Base-by-base conservation (phyloP, 139 green algal genomes). In the Tetraselmis chui region DNA sequence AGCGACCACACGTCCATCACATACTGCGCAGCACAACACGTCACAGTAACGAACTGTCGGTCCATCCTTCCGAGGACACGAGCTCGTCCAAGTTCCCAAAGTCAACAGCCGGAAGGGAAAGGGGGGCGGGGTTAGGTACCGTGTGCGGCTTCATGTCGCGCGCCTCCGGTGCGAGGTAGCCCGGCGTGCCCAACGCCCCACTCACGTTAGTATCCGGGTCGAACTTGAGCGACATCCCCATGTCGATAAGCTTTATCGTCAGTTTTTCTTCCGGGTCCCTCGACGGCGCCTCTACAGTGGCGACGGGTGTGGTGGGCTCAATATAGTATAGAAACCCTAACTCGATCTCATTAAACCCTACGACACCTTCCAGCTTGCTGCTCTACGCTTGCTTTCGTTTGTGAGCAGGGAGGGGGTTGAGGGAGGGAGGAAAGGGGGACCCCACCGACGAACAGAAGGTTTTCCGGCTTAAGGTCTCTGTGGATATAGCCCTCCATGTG, bases 1-100 rank as follows among this genome's bases (percentile, higher is more conserved):
- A 93, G 59, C 27, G 85, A 91, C 94, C 94, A 97, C 67, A 97
- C 85, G 87, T 97, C 94, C 45, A 67, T 67, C 45, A 18, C 45
- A 67, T 25, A 67, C 45, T 67, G 45, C 45, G 11, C n/a, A n/a
- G n/a, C n/a, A n/a, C n/a, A n/a, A n/a, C n/a, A n/a, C n/a, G n/a
- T n/a, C n/a, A n/a, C n/a, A n/a, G n/a, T n/a, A n/a, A n/a, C n/a
- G n/a, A n/a, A n/a, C n/a, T n/a, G n/a, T n/a, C n/a, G n/a, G n/a
- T n/a, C n/a, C n/a, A n/a, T n/a, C n/a, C n/a, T n/a, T n/a, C n/a
- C n/a, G n/a, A n/a, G n/a, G n/a, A n/a, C n/a, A n/a, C n/a, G n/a
- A n/a, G n/a, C n/a, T n/a, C n/a, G n/a, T n/a, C n/a, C n/a, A n/a
- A n/a, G n/a, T n/a, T n/a, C n/a, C n/a, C n/a, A n/a, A n/a, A n/a